These are phyloP conservation scores for Actinidia chinensis DNA, from an alignment of 179 eudicot species.

Conservation along the genomic window DNA sequence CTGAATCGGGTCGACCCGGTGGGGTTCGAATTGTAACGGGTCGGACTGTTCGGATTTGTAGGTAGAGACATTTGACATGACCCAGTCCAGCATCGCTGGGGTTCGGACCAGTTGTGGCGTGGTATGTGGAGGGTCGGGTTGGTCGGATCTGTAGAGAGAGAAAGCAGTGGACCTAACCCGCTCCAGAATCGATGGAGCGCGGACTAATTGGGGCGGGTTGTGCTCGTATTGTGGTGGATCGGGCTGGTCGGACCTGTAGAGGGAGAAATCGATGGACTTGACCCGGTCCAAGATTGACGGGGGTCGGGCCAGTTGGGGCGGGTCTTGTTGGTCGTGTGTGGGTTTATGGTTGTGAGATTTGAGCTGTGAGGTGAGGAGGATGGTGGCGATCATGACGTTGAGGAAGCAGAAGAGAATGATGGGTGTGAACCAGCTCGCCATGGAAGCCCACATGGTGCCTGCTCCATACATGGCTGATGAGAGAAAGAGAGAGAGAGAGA, in stretches of 20 bases:
- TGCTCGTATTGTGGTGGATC: not conserved
- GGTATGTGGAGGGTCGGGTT: not conserved
- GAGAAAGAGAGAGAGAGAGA: slow-evolving; percentile 2
- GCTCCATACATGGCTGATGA: not conserved
- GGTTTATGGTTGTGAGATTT: slow-evolving; percentile 14
- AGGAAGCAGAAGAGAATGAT: slow-evolving; percentile 47
- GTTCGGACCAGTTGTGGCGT: slow-evolving; percentile 27
- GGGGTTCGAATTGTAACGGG: not conserved
- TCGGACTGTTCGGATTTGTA: slow-evolving; percentile 7
- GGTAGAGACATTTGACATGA: slow-evolving; percentile 38
- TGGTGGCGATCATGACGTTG: slow-evolving; percentile 50
- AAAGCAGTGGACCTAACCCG: slow-evolving; percentile 39
- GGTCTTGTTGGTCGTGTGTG: not conserved
- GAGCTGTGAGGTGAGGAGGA: slow-evolving; percentile 35
- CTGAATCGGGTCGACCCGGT: not conserved
- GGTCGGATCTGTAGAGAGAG: slow-evolving; percentile 20
- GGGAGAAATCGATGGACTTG: slow-evolving; percentile 34
- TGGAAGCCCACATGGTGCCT: not conserved
- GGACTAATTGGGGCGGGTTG: slow-evolving; percentile 19
- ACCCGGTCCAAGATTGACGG: slow-evolving; percentile 40
- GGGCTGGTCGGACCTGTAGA: slow-evolving; percentile 11
- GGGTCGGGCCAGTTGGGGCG: slow-evolving; percentile 24
- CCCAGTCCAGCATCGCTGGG: slow-evolving; percentile 37
- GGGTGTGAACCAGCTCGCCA: slow-evolving; percentile 43
- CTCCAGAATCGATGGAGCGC: slow-evolving; percentile 32